Evolutionary conservation across 306 rosid species (phyloP), one percentile per base, ranked within the genome.

Genomic region (Prunus davidiana): DNA sequence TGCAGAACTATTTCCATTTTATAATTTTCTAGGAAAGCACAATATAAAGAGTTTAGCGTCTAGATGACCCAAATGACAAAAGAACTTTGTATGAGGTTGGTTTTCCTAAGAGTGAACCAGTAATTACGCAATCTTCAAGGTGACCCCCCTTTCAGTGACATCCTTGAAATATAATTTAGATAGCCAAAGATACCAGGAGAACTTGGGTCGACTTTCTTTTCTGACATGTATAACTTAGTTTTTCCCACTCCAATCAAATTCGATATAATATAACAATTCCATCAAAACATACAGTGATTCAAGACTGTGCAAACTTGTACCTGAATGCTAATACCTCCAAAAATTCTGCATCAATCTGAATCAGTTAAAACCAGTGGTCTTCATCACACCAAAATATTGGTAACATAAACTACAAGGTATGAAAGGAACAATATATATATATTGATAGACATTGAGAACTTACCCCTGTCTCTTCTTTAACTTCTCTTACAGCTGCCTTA

Each of bases 381-480:
- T 84, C 56, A 69, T 56, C 72, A 54, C 66, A 71, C 61, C 11
- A 0, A n/a, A 22, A 73, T 14, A 12, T 12, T 47, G 60, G 32
- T 74, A 57, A 5, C 55, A 25, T 54, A 69, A 50, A 65, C 14
- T 41, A 16, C 41, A 13, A 32, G 7, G 47, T 60, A 46, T 58
- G 24, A 66, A 16, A 28, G 34, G 32, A 28, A 71, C 46, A 64
- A 38, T 25, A 57, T 56, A 71, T 25, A 71, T 55, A 64, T 19
- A 57, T 56, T 8, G 19, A 43, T 60, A 43, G 32, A 65, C 20
- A 78, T 2, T 38, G 34, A 67, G 45, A 76, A 80, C 97, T 90
- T 87, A 95, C 97, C 69, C 95, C 95, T 51, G 97, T 92, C 87
- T 95, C 97, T 86, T 95, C 97, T 88, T 86, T 92, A 45, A 87